These are phyloP conservation scores for Scheffersomyces quercinus DNA, from an alignment of 1,139 yeast genomes.

Conservation along the genomic window DNA sequence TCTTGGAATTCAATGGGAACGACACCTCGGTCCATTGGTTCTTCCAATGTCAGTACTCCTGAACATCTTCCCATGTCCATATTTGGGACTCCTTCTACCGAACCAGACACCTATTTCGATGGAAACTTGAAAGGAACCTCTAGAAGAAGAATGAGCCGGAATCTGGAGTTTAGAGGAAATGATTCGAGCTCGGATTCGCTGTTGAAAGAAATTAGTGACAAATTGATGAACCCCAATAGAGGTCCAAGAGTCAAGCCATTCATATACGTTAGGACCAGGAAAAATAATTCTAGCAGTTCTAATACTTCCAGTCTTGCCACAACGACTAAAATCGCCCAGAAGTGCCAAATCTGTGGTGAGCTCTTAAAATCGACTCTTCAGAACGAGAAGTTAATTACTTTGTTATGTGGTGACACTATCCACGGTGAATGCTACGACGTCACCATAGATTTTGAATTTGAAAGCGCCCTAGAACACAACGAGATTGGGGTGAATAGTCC, in stretches of 20 bases:
- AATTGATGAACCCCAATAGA: not conserved
- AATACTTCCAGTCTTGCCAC: not conserved
- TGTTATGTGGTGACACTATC: constrained; percentile 39
- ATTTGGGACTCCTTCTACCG: not conserved
- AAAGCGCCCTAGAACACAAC: constrained; percentile 1
- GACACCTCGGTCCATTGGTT: too few species aligned
- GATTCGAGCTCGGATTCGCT: not conserved
- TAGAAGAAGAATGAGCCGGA: too few species aligned
- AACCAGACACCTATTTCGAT: not conserved
- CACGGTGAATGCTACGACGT: constrained; percentile 40
- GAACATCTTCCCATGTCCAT: too few species aligned
- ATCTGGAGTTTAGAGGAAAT: too few species aligned
- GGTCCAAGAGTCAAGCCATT: constrained; percentile 33
- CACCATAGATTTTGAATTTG: constrained; percentile 17
- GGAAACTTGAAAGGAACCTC: not conserved
- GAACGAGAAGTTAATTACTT: constrained; percentile 32
- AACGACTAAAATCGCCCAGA: constrained; percentile 4
- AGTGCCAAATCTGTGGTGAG: constrained; percentile 42
- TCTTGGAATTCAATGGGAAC: too few species aligned
- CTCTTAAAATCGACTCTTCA: constrained; percentile 31
- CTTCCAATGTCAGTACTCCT: too few species aligned
- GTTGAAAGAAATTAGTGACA: not conserved
- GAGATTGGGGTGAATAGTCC: not conserved
- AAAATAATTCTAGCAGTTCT: constrained; percentile 6
- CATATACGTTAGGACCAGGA: constrained; percentile 19